Evolutionary conservation across 1,284 basidiomycete species (phyloP), one percentile per base, ranked within the genome.

Genomic region (Trametes pubescens): DNA sequence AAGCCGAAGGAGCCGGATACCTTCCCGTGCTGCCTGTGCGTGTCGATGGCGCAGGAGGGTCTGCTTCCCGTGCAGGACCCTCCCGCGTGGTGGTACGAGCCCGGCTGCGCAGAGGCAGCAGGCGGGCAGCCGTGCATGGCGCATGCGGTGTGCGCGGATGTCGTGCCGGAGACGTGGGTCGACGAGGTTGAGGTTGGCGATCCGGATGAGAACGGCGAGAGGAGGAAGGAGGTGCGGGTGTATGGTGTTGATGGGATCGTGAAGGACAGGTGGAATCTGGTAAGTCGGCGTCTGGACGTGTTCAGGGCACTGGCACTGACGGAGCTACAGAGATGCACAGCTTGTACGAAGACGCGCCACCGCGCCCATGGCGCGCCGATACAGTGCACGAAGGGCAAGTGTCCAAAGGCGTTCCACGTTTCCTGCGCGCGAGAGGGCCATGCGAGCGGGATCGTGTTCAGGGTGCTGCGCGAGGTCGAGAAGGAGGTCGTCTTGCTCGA

Each of bases 371-470:
- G 97, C 6, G 94, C 94, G 4, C 96, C 96, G 61, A 89, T 98
- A 34, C 96, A 98, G 73, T 98, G 96, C 75, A 94, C 94, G 11
- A 94, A 94, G 75, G 94, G 94, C 63, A 96, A 94, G 78, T 98
- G 97, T 74, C 84, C 93, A 1, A 94, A 93, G 71, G 94, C 97
- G 0, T 98, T 94, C 78, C 97, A 99, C 74, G 90, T 98, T 32
- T 92, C 90, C 2, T 99, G 97, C 76, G 97, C 97, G 0, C 80
- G 82, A 32, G 85, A 87, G 26, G 86, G 85, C 0, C 76, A 77
- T 6, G 80, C 76, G 4, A 71, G 73, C 8, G 84, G 87, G 13
- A 83, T 93, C 49, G 79, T 86, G 16, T 93, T 90, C 72, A 78
- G 77, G 2, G 81, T 91, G 24, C 64, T 91, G 14, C 81, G 84